These are phyloP conservation scores for Blastomyces emzantsi DNA, from an alignment of 2,329 filamentous ascomycete genomes.

Conservation along the genomic window DNA sequence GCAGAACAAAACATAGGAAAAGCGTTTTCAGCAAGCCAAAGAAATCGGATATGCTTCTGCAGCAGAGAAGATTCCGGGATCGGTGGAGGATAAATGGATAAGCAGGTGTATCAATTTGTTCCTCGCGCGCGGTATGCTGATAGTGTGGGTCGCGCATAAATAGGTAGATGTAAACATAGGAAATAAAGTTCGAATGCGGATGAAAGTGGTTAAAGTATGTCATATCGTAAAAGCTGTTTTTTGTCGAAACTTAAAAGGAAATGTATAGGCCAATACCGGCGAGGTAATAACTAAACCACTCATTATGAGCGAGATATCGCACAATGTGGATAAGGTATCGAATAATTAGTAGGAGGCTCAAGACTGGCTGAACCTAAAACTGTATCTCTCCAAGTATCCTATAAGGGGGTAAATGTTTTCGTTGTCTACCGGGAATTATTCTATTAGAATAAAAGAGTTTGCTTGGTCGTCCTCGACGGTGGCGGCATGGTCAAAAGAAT, in stretches of 20 bases:
- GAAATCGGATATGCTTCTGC: constrained; percentile 4
- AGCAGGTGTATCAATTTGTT: constrained; percentile 1
- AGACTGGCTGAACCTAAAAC: background rate
- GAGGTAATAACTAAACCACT: constrained; percentile 3
- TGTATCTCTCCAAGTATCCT: constrained; percentile 5
- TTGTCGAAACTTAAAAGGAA: background rate
- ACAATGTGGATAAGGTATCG: constrained; percentile 6
- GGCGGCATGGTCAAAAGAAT: constrained; percentile 4
- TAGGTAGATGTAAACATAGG: constrained; percentile 8
- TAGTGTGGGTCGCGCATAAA: background rate
- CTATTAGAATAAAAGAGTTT: background rate
- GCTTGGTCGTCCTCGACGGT: background rate
- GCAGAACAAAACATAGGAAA: constrained; percentile 2
- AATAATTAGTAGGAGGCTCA: constrained; percentile 2
- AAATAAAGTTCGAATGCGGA: constrained; percentile 8
- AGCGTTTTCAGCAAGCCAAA: background rate
- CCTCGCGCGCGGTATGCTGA: background rate
- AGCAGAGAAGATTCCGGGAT: background rate
- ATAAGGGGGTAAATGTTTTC: background rate
- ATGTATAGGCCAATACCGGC: background rate
- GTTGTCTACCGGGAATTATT: constrained; percentile 2
- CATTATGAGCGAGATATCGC: constrained; percentile 2
- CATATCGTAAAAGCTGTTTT: constrained; percentile 9
- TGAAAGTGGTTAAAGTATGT: constrained; percentile 10
- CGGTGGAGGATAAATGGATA: background rate